Evolutionary conservation across 192 early-diverging fungal species (phyloP).

Genomic region (Podila verticillata): DNA sequence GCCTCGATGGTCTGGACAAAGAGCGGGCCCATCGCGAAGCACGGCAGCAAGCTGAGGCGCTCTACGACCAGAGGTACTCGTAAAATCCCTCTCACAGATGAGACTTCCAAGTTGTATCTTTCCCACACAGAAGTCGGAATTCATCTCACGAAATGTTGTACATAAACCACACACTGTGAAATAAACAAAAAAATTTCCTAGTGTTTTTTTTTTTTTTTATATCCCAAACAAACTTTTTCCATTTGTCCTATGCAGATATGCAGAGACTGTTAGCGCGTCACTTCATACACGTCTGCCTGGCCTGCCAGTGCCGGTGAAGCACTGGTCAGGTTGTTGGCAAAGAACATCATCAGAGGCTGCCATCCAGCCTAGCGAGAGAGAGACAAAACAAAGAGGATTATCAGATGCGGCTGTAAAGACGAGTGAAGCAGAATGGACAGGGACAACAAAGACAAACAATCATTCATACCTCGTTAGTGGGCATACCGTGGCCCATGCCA

Average conservation of each 20-base stretch:
- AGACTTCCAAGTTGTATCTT: too few relatives aligned
- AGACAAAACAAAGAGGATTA: not conserved
- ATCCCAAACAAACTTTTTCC: too few relatives aligned
- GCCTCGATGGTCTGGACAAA: constrained; percentile 53
- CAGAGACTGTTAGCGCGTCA: constrained; percentile 10
- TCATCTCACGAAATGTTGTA: too few relatives aligned
- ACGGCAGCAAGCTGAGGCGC: constrained; percentile 27
- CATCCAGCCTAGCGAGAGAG: constrained; percentile 59
- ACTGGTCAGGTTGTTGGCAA: constrained; percentile 60
- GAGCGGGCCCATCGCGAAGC: constrained; percentile 50
- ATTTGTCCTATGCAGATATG: not conserved
- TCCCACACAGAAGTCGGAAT: too few relatives aligned
- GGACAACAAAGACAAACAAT: not conserved
- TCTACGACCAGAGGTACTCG: constrained; percentile 33
- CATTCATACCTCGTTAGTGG: constrained; percentile 59
- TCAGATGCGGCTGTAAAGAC: too few relatives aligned
- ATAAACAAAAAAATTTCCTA: not conserved
- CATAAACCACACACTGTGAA: too few relatives aligned
- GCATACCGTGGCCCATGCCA: constrained; percentile 73
- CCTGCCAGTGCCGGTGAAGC: constrained; percentile 65
- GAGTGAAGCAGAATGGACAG: too few relatives aligned
- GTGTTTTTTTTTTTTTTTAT: not conserved
- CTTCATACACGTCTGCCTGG: constrained; percentile 73
- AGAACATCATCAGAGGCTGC: constrained; percentile 70
- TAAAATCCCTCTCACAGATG: too few relatives aligned